Percentiles rank a stretch among this genome's conserved stretches.
phyloP scores from a whole-genome alignment of 257 asterid species.

The Lantana camara region DNA sequence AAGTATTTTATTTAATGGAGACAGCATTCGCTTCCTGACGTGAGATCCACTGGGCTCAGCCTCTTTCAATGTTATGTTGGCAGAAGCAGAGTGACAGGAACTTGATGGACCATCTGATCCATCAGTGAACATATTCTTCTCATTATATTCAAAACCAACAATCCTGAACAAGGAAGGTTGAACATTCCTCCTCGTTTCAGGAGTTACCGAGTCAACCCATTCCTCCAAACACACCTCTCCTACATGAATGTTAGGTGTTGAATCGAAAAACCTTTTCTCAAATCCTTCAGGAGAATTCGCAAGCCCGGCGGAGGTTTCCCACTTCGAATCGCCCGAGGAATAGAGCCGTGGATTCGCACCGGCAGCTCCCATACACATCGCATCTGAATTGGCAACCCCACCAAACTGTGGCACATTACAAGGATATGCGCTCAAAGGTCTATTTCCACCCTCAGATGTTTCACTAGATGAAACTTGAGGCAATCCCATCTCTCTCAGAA shows the following conservation, averaged over 20 bases:
- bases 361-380: conserved; percentile 33
- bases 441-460: conserved; percentile 41
- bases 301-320: conserved; percentile 39
- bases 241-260: conserved; percentile 26
- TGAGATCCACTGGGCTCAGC: conserved; percentile 43
- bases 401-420: conserved; percentile 35
- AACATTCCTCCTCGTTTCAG: conserved; percentile 30
- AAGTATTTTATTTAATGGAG: conserved; percentile 63
- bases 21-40: conserved; percentile 68
- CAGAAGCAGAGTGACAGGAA: conserved; percentile 28
- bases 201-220: conserved; percentile 31
- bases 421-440: conserved; percentile 35
- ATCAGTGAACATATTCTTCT: conserved; percentile 27
- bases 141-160: conserved; percentile 58
- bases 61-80: conserved; percentile 29
- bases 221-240: conserved; percentile 29
- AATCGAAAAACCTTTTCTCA: conserved; percentile 32
- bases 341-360: conserved; percentile 38
- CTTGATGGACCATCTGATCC: conserved; percentile 28
- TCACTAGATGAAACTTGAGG: conserved; percentile 57
- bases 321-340: conserved; percentile 45
- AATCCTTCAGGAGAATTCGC: conserved; percentile 34
- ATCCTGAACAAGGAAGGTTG: conserved; percentile 57
- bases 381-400: conserved; percentile 36
- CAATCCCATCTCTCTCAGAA: conserved; percentile 59